These are phyloP conservation scores for Candida montana DNA, from an alignment of 805 yeast genomes.

Conservation along the genomic window DNA sequence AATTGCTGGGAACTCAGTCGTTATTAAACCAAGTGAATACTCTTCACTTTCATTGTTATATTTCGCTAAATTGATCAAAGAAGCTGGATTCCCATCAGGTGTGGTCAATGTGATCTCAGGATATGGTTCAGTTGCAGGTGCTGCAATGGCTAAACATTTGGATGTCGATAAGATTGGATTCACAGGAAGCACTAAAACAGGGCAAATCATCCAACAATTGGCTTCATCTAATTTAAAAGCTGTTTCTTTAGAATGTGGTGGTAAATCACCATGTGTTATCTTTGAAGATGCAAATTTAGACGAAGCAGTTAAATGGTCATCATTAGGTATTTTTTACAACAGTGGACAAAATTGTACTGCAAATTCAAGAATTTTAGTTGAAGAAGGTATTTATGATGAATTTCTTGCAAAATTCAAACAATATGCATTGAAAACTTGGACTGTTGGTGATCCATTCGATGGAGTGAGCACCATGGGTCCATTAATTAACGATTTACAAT, in stretches of 20 bases:
- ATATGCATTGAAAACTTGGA: slow-evolving; percentile 44
- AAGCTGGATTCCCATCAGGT: slow-evolving; percentile 77
- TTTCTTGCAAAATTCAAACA: slow-evolving; percentile 40
- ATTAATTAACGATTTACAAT: slow-evolving; percentile 51
- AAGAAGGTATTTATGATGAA: slow-evolving; percentile 49
- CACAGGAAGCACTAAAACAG: slow-evolving; percentile 66
- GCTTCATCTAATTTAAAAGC: slow-evolving; percentile 60
- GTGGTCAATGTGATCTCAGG: slow-evolving; percentile 72
- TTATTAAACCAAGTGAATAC: slow-evolving; percentile 70
- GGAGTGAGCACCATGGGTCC: slow-evolving; percentile 52
- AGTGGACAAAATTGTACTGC: slow-evolving; percentile 69
- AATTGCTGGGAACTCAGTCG: slow-evolving; percentile 70
- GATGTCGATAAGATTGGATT: slow-evolving; percentile 56
- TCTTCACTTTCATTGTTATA: slow-evolving; percentile 69
- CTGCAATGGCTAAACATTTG: slow-evolving; percentile 55
- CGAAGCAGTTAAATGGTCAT: slow-evolving; percentile 65
- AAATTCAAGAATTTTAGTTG: slow-evolving; percentile 56
- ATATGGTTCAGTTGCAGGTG: slow-evolving; percentile 64
- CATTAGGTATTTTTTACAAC: slow-evolving; percentile 58
- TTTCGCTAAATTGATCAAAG: slow-evolving; percentile 53
- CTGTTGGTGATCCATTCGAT: slow-evolving; percentile 51
- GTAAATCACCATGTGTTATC: slow-evolving; percentile 61
- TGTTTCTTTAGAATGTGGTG: slow-evolving; percentile 68
- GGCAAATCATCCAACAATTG: slow-evolving; percentile 53
- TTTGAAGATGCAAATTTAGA: slow-evolving; percentile 60